These are phyloP conservation scores for Hymenoscyphus scutula DNA, from an alignment of 2,329 filamentous ascomycete genomes.

Conservation along the genomic window DNA sequence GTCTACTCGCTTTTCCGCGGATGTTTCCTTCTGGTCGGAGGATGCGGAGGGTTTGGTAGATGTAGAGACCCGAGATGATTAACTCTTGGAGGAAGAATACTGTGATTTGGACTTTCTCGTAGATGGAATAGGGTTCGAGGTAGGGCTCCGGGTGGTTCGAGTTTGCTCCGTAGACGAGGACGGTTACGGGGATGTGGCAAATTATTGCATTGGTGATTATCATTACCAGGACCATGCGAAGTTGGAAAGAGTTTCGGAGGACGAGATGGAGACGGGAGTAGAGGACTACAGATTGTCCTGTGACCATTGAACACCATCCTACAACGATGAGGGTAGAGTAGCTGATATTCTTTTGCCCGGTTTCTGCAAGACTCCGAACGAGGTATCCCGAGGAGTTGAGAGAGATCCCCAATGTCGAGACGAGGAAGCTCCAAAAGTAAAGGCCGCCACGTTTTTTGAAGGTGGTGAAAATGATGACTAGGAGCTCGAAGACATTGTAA, in stretches of 20 bases:
- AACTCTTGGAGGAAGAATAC: slow-evolving; percentile 48
- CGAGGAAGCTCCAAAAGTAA: slow-evolving; percentile 50
- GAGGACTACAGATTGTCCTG: slow-evolving; percentile 46
- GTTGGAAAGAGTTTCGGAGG: slow-evolving; percentile 39
- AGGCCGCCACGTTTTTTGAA: slow-evolving; percentile 46
- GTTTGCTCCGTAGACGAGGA: slow-evolving; percentile 41
- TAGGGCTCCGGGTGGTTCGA: neutral
- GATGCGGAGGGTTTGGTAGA: slow-evolving; percentile 45
- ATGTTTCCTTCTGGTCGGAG: slow-evolving; percentile 17
- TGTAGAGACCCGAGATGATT: slow-evolving; percentile 48
- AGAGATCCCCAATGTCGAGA: slow-evolving; percentile 44
- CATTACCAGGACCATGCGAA: slow-evolving; percentile 44
- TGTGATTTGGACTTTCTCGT: slow-evolving; percentile 50
- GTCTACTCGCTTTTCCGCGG: slow-evolving; percentile 18
- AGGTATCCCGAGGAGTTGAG: slow-evolving; percentile 47
- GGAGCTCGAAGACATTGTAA: slow-evolving; percentile 50
- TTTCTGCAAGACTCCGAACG: slow-evolving; percentile 41
- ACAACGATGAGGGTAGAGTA: slow-evolving; percentile 43
- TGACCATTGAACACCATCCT: slow-evolving; percentile 43
- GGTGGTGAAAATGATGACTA: slow-evolving; percentile 47
- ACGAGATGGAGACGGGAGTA: slow-evolving; percentile 50
- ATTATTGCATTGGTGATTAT: slow-evolving; percentile 45
- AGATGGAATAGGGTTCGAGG: slow-evolving; percentile 34
- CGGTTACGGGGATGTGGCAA: slow-evolving; percentile 45
- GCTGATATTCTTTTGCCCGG: slow-evolving; percentile 32